Base-by-base conservation (phyloP, 495 filamentous ascomycete genomes). In the Apodospora peruviana region DNA sequence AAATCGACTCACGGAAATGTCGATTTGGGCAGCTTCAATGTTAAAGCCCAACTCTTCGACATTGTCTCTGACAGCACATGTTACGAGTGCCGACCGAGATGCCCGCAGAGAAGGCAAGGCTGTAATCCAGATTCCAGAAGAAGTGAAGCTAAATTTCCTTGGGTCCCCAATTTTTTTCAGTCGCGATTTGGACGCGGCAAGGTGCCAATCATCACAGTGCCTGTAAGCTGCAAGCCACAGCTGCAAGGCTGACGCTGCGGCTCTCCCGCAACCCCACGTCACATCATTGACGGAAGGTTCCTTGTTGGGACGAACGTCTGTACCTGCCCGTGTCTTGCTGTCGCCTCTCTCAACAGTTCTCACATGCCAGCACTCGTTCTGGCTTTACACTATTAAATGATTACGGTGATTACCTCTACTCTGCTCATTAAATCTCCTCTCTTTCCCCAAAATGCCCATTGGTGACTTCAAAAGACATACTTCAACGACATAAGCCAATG, bases 1-100 rank as follows among this genome's bases (percentile, higher is more conserved):
- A n/a, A n/a, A n/a, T n/a, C n/a, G n/a, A n/a, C n/a, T n/a, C 65
- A 76, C 72, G 69, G 72, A 46, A 77, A 74, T 23, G 56, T 68
- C 22, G 71, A 73, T 49, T 71, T 72, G 42, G 73, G 73, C 52
- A 77, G 67, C 62, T 57, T 70, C 53, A 77, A 50, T 23, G 73
- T 75, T 42, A 70, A 66, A 49, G 64, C 57, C 73, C 73, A 77
- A 58, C 58, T 65, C 62, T 70, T 74, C 27, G 70, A 71, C 73
- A 77, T 77, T 45, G 19, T 72, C 49, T 45, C 52, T 20, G 22
- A 50, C 52, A 41, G 40, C 38, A 40, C 62, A 59, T 58, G 40
- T 43, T 40, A 12, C 39, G 43, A 27, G 34, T 18, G 29, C 12
- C 37, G 18, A n/a, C 11, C 32, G 32, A 1, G 32, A 10, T 10